phyloP scores from a whole-genome alignment of 352 stramenopile genomes.

The Pythium coloratum region DNA sequence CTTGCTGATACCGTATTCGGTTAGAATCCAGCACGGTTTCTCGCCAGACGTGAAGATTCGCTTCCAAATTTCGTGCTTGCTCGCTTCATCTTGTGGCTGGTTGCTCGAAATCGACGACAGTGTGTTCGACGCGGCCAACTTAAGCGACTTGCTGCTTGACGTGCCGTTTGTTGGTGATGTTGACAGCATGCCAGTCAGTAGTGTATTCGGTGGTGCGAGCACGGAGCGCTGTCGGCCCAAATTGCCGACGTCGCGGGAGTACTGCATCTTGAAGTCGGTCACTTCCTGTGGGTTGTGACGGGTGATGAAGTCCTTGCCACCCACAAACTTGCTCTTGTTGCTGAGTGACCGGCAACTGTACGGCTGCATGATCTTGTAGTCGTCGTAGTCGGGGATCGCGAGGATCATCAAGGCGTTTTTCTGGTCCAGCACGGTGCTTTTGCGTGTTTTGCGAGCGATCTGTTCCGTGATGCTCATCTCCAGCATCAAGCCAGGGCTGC shows the following conservation, averaged over 20 bases:
- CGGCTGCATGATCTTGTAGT: constrained; percentile 74
- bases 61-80: constrained; percentile 38
- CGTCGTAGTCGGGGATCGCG: constrained; percentile 75
- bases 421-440: constrained; percentile 67
- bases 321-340: constrained; percentile 64
- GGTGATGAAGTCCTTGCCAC: constrained; percentile 66
- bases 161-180: neutral
- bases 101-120: constrained; percentile 12
- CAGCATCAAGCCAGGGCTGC: constrained; percentile 23
- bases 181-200: constrained; percentile 22
- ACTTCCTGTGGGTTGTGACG: constrained; percentile 73
- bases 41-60: constrained; percentile 46
- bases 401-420: constrained; percentile 73
- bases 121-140: constrained; percentile 27
- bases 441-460: constrained; percentile 60
- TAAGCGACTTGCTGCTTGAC: constrained; percentile 29
- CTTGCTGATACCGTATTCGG: constrained; percentile 51
- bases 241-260: constrained; percentile 67
- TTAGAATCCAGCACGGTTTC: constrained; percentile 72
- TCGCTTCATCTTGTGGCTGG: constrained; percentile 24
- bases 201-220: constrained; percentile 41
- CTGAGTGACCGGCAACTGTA: constrained; percentile 72
- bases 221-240: constrained; percentile 65
- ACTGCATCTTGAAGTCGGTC: constrained; percentile 76
- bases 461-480: constrained; percentile 75